Evolutionary conservation across 73 alveolate species (phyloP), one percentile per base, ranked within the genome.

Genomic region (Paramecium sonneborni): DNA sequence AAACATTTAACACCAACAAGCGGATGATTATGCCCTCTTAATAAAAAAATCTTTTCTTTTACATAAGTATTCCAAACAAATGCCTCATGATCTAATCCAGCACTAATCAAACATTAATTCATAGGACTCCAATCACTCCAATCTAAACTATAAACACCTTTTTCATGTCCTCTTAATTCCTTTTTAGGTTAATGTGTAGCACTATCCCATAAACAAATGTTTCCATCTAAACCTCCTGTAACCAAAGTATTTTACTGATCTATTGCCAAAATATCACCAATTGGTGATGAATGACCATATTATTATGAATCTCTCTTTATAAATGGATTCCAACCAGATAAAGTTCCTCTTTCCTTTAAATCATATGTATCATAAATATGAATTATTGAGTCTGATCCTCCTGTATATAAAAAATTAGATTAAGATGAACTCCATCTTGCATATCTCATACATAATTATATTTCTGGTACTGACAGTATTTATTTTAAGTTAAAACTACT

Each of bases 1-100:
- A 98, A 95, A 68, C 97, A 92, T 93, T 94, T 97, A 23, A 98
- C 99, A 10, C 99, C 99, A 0, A 98, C 98, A 46, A 98, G 92
- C 37, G 98, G 95, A 87, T 98, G 99, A 57, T 97, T 97, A 74
- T 98, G 99, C 1, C 99, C 99, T 88, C 97, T 96, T 57, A 98
- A 85, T 85, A 96, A 85, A 88, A 98, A 98, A 11, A 98, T 97
- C 92, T 98, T 97, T 91, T 97, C 98, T 85, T 98, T 97, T n/a
- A 98, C 99, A 74, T 95, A 96, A 86, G 99, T 97, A 95, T 97
- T 98, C 97, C 99, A 98, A 26, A 97, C 97, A 93, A 93, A 97
- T 68, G 95, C 97, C 76, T 97, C 99, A 92, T 97, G 98, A 89
- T 95, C 99, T 52, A 96, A 95, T 12, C 99, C 99, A 10, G 99